These are phyloP conservation scores for Tulasnella sp. DNA, from an alignment of 768 basidiomycete species.

Conservation along the genomic window DNA sequence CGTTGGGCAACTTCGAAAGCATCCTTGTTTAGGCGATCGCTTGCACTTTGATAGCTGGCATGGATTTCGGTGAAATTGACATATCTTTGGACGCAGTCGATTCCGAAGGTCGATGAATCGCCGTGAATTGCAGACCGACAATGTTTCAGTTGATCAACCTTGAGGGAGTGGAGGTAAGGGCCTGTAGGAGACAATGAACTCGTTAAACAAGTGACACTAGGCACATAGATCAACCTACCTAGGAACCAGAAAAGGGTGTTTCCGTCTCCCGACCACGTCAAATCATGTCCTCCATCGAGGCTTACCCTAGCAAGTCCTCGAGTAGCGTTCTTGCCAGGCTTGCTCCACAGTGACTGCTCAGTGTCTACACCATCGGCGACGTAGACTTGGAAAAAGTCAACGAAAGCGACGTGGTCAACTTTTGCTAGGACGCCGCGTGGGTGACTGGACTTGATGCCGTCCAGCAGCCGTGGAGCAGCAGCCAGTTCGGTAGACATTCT, in stretches of 20 bases:
- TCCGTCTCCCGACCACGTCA: conserved; percentile 53
- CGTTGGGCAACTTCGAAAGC: conserved; percentile 22
- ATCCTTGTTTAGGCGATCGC: conserved; percentile 45
- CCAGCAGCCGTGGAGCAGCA: conserved; percentile 19
- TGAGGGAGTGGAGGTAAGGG: conserved; percentile 50
- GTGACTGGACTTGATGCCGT: conserved; percentile 10
- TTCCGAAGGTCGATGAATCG: conserved; percentile 47
- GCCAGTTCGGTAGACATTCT: conserved; percentile 47
- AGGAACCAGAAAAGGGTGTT: conserved; percentile 62
- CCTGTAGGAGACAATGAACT: conserved; percentile 28
- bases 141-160: conserved; percentile 38
- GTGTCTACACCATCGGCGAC: conserved; percentile 32
- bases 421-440: conserved; percentile 19
- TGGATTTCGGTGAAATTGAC: conserved; percentile 48
- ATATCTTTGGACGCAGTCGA: conserved; percentile 45
- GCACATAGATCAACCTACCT: conserved; percentile 31
- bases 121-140: conserved; percentile 39
- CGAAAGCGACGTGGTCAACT: conserved; percentile 41
- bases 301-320: conserved; percentile 49
- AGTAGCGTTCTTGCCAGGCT: conserved; percentile 50
- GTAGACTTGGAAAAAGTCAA: conserved; percentile 61
- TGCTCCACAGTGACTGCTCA: conserved; percentile 47
- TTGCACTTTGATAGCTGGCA: conserved; percentile 50
- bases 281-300: conserved; percentile 61
- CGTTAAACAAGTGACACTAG: not conserved